Base-by-base conservation (phyloP, 225 moss, liverwort and hornwort genomes). In the Neckera pumila region DNA sequence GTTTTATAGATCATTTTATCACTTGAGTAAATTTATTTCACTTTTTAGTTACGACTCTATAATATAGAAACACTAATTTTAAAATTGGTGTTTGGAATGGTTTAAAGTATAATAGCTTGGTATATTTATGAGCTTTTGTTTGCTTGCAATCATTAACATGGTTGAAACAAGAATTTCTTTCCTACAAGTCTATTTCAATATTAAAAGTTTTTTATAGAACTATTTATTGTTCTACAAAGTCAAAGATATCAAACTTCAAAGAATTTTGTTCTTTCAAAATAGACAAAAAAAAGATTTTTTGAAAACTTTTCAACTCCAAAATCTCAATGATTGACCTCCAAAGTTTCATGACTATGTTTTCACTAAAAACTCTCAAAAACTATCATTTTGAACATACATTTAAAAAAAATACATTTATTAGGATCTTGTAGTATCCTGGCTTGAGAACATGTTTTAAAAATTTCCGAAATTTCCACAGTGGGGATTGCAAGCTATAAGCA, bases 151-250 rank as follows among this genome's bases (percentile, higher is more conserved):
- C 10, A 72, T 72, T 28, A 28, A 72, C 1, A 27, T n/a, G 8
- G n/a, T 21, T n/a, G 1, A 69, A 23, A 69, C 4, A 22, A 12
- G 15, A 69, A 69, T 38, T 69, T 7, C 4, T 69, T 69, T 69
- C 23, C 13, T 38, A 23, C 23, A 14, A 38, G 12, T 22, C n/a
- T n/a, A 23, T 15, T 26, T 71, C 2, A 42, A 4, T 72, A 42
- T 27, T 72, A 3, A 72, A 43, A 43, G 9, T 5, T 43, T 72
- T 43, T 27, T 1, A 6, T 0, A 0, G 5, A 43, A 27, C 0
- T 72, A 43, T 43, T 72, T 12, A 2, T 43, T 70, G 7, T 70
- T 40, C 23, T 0, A 12, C 1, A 40, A 19, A 69, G 22, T n/a
- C n/a, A 67, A 69, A 38, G 38, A 69, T 69, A 69, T 13, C 1